phyloP scores from a whole-genome alignment of 306 rosid species.

The Prosopis cineraria region DNA sequence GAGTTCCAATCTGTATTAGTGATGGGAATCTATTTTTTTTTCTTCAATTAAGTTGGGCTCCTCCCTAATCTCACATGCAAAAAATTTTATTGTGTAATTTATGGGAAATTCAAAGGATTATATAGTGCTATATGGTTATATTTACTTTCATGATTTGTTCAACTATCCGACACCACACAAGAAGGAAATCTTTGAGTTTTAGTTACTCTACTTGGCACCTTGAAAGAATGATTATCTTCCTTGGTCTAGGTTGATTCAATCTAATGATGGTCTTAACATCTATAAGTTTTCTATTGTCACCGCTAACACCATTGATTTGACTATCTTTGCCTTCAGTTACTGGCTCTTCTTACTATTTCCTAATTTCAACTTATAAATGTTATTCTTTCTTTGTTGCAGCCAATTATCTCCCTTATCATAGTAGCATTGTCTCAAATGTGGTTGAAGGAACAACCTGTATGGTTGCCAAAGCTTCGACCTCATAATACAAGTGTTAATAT shows the following conservation, averaged over 20 bases:
- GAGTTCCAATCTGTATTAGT: background rate
- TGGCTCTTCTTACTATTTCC: constrained; percentile 19
- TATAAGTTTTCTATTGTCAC: constrained; percentile 28
- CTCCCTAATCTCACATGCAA: background rate
- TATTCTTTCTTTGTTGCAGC: background rate
- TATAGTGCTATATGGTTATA: background rate
- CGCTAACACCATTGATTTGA: constrained; percentile 23
- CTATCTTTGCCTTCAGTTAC: constrained; percentile 28
- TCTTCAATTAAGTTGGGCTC: background rate
- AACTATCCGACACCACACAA: background rate
- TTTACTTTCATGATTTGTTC: background rate
- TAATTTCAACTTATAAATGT: constrained; percentile 10
- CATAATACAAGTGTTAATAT: constrained; percentile 39
- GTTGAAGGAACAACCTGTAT: constrained; percentile 25
- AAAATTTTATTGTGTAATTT: background rate
- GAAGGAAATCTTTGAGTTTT: background rate
- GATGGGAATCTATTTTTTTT: background rate
- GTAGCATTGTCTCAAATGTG: background rate
- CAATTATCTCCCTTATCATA: constrained; percentile 11
- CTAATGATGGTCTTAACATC: constrained; percentile 50
- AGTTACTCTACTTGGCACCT: background rate
- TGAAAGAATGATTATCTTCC: background rate
- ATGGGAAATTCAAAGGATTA: background rate
- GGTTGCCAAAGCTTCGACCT: constrained; percentile 49
- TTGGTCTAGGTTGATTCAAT: background rate